phyloP scores from a whole-genome alignment of 495 filamentous ascomycete genomes.

The Wilcoxina mikolae region DNA sequence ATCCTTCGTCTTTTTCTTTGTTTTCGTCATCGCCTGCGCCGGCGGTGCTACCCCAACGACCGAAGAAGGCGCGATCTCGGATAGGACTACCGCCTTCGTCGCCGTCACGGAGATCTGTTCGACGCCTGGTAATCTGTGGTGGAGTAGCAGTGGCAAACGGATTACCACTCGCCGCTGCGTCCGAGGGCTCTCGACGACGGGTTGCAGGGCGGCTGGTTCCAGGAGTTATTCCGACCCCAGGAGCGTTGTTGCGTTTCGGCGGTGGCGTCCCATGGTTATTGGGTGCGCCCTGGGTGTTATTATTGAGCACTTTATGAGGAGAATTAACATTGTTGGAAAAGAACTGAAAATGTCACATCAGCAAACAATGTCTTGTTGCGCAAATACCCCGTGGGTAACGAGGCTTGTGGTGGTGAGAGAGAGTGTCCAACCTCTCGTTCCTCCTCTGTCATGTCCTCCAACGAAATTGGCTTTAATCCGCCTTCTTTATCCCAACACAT shows the following conservation, averaged over 20 bases:
- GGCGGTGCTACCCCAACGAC: conserved; percentile 35
- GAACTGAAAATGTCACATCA: conserved; percentile 36
- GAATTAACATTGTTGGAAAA: conserved; percentile 86
- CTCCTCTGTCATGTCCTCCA: conserved; percentile 63
- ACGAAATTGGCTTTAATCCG: conserved; percentile 51
- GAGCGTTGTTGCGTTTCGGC: conserved; percentile 17
- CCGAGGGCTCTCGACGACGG: conserved; percentile 75
- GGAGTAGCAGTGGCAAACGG: conserved; percentile 38
- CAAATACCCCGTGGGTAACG: not conserved
- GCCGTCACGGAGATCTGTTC: conserved; percentile 47
- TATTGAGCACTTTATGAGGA: conserved; percentile 68
- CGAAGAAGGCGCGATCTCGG: conserved; percentile 22
- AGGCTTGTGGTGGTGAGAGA: not conserved
- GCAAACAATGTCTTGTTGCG: conserved; percentile 4
- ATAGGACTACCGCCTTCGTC: conserved; percentile 25
- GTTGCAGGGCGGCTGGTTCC: conserved; percentile 52
- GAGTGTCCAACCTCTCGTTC: conserved; percentile 58
- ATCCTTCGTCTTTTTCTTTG: conserved; percentile 22
- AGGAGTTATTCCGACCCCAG: conserved; percentile 32
- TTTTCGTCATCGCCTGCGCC: conserved; percentile 31
- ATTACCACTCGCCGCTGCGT: conserved; percentile 50
- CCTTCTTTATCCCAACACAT: conserved; percentile 82
- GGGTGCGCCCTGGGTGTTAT: conserved; percentile 49
- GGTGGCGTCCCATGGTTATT: conserved; percentile 21
- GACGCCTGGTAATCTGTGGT: conserved; percentile 52